Conservation (phyloP, 139 green algal species). For the Microglena sp. region DNA sequence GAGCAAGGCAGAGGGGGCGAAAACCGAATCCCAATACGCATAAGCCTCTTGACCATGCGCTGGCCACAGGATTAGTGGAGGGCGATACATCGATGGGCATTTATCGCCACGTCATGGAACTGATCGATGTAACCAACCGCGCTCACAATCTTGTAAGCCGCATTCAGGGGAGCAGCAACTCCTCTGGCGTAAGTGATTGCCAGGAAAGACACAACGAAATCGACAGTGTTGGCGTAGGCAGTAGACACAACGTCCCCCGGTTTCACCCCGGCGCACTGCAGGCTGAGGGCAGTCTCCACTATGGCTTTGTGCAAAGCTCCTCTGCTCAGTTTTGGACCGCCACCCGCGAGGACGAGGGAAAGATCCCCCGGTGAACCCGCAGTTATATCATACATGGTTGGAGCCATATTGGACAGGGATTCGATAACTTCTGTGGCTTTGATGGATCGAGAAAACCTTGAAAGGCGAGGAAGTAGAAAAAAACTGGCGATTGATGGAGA, state of each 20-base stretch:
- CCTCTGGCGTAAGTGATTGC: conserved; percentile 41
- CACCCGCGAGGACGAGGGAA: neutral
- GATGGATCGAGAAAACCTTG: too few relatives aligned
- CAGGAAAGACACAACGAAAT: conserved; percentile 62
- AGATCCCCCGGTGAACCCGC: neutral
- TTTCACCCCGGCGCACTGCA: conserved; percentile 26
- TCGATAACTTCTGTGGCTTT: too few relatives aligned
- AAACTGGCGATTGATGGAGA: too few relatives aligned
- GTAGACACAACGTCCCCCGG: conserved; percentile 50
- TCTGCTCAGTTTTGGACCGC: neutral
- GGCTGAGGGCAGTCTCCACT: neutral
- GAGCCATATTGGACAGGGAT: too few relatives aligned
- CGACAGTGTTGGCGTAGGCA: conserved; percentile 57
- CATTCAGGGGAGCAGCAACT: conserved; percentile 60
- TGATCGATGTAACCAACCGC: too few relatives aligned
- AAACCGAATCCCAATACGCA: too few relatives aligned
- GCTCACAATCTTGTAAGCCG: conserved; percentile 45
- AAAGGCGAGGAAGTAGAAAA: too few relatives aligned
- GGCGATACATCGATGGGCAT: too few relatives aligned
- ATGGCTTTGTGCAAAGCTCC: neutral
- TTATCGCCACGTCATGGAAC: too few relatives aligned
- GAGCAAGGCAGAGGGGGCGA: too few relatives aligned
- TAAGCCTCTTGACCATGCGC: too few relatives aligned
- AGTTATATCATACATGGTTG: conserved; percentile 9
- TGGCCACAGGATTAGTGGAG: too few relatives aligned